Conservation (phyloP, 192 early-diverging fungal genomes). For the Paraglomus brasilianum region DNA sequence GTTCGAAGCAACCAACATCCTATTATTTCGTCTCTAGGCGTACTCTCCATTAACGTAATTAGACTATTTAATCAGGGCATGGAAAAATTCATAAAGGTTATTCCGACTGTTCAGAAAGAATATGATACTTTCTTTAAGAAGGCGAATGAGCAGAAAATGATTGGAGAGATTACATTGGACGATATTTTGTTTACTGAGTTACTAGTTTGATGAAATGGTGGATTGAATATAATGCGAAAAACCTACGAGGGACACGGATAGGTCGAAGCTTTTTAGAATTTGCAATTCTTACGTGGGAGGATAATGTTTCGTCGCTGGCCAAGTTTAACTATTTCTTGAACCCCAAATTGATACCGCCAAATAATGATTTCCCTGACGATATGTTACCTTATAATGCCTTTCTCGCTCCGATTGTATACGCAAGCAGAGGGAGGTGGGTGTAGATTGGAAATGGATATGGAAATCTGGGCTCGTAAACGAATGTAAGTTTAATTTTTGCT, state of each 20-base stretch:
- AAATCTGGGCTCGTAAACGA: no score
- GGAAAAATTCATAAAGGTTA: constrained; percentile 58
- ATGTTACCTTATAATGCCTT: constrained; percentile 4
- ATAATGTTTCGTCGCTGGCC: constrained; percentile 45
- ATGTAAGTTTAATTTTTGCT: no score
- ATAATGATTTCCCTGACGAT: neutral
- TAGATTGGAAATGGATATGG: no score
- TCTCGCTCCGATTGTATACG: no score
- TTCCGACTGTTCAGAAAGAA: constrained; percentile 58
- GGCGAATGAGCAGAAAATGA: constrained; percentile 41
- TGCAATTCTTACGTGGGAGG: constrained; percentile 49
- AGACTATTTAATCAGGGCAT: constrained; percentile 65
- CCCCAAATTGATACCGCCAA: neutral
- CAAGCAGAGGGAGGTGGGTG: no score
- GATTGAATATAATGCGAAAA: constrained; percentile 37
- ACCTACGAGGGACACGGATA: constrained; percentile 35
- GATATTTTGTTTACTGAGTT: constrained; percentile 76
- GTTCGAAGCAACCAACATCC: constrained; percentile 44
- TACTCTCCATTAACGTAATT: constrained; percentile 48
- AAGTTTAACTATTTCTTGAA: constrained; percentile 63
- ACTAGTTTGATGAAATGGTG: constrained; percentile 72
- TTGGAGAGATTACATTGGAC: constrained; percentile 52
- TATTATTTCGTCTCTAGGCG: constrained; percentile 73
- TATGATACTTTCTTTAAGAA: constrained; percentile 58
- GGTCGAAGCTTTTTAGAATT: constrained; percentile 45